Evolutionary conservation across 768 basidiomycete genomes (phyloP), one percentile per base, ranked within the genome.

Genomic region (Termitomyces sp.): DNA sequence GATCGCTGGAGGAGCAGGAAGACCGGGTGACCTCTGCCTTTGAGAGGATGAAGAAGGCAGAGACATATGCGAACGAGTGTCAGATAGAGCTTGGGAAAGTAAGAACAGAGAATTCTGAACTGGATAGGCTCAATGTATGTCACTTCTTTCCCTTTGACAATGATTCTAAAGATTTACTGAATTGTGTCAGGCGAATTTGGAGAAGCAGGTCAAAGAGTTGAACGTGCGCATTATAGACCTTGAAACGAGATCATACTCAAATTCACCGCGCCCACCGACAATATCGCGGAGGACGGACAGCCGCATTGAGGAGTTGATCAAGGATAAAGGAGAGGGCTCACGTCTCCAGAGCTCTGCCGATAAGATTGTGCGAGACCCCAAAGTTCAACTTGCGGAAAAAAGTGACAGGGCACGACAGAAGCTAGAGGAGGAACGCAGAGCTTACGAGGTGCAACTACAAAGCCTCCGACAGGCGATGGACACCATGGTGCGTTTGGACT

Each of bases 181-280:
- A 7, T 46, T 37, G 12, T 3, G 19, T 9, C 40, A 94, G 92
- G 89, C 89, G 11, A 83, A 78, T 59, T 75, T 94, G 17, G 91
- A 94, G 73, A 93, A 91, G 66, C 88, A 91, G 65, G 77, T 89
- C 66, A 92, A 91, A 65, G 92, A 93, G 51, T 72, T 93, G 32
- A 91, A 91, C 59, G 80, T 91, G 41, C 87, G 85, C 40, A 84
- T 94, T 54, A 84, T 90, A 9, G 91, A 93, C 64, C 76, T 93
- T 17, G 91, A 91, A 68, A 89, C 91, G 1, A 88, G 78, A 64
- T 86, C 89, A 5, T 84, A 91, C 59, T 69, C 83, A 11, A 86
- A 72, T 61, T 78, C 81, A n/a, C 81, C 86, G 14, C 79, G 85
- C 35, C 77, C 84, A 5, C 71, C 79, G 2, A 73, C 78, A 5